Percentiles rank a stretch among this genome's conserved stretches.
Evolutionary conservation across 2,329 filamentous ascomycete species (phyloP).

Genomic region (Ascocoryne sarcoides): DNA sequence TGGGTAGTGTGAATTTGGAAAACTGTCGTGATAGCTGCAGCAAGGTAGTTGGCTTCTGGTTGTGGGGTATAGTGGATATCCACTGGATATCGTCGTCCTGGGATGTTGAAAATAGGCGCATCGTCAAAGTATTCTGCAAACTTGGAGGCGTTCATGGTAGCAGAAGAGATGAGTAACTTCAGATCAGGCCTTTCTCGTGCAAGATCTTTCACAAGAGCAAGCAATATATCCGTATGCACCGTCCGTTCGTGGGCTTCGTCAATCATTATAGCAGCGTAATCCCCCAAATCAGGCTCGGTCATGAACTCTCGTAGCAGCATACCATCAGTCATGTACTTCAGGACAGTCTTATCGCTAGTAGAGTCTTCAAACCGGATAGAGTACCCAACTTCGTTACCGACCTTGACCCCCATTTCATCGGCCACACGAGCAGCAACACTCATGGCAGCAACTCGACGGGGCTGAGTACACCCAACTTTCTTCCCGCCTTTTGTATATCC

Average conservation of each 20-base stretch:
- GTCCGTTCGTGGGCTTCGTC: conserved; percentile 96
- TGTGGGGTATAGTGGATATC: conserved; percentile 86
- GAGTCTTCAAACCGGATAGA: conserved; percentile 91
- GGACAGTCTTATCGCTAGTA: conserved; percentile 79
- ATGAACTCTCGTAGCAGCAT: conserved; percentile 87
- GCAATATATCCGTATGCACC: conserved; percentile 80
- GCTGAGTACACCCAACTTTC: conserved; percentile 90
- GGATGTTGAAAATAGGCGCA: conserved; percentile 89
- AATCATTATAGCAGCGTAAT: conserved; percentile 87
- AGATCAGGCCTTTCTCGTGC: conserved; percentile 74
- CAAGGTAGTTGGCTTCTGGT: conserved; percentile 89
- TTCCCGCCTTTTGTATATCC: conserved; percentile 77
- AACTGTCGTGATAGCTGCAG: conserved; percentile 82
- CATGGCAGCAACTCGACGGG: conserved; percentile 93
- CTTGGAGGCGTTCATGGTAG: conserved; percentile 88
- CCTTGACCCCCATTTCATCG: conserved; percentile 82
- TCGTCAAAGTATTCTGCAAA: conserved; percentile 89
- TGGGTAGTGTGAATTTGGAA: conserved; percentile 93
- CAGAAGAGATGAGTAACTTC: conserved; percentile 85
- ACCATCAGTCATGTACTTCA: conserved; percentile 97
- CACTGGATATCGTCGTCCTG: conserved; percentile 79
- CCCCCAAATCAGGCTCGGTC: conserved; percentile 73
- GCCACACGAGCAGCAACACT: conserved; percentile 93
- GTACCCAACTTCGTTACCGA: conserved; percentile 91
- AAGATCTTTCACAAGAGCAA: conserved; percentile 83